Conservation (phyloP, 2,329 filamentous ascomycete genomes). For the Beauveria sp. region DNA sequence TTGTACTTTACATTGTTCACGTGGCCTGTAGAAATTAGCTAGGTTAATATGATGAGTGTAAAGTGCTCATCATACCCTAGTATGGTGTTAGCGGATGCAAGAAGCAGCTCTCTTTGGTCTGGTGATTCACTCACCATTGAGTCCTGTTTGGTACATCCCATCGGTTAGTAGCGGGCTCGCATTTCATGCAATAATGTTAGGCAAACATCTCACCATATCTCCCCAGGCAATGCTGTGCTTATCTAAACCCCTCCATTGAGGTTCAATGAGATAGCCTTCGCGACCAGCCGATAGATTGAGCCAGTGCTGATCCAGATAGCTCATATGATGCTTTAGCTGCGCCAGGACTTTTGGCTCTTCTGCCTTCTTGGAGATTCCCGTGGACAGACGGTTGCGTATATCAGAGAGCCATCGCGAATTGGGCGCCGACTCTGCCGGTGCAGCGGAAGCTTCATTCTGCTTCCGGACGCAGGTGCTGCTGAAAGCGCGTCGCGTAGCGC, state of each 20-base stretch:
- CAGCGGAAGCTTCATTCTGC: background rate
- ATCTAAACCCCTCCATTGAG: slow-evolving; percentile 51
- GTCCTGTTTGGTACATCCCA: slow-evolving; percentile 27
- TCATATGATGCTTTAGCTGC: slow-evolving; percentile 13
- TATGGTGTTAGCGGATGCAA: background rate
- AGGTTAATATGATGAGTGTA: too few species aligned
- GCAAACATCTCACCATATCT: slow-evolving; percentile 56
- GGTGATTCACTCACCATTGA: slow-evolving; percentile 39
- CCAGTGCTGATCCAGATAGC: slow-evolving; percentile 46
- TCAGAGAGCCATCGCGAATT: slow-evolving; percentile 22
- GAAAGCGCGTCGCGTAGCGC: background rate
- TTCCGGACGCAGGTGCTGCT: background rate
- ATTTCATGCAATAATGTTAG: background rate
- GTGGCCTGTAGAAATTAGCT: slow-evolving; percentile 36
- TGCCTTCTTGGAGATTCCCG: slow-evolving; percentile 4
- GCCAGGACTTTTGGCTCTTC: background rate
- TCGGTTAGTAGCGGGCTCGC: background rate
- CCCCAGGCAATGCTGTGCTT: slow-evolving; percentile 70
- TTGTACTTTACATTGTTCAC: slow-evolving; percentile 84
- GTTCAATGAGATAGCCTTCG: slow-evolving; percentile 64
- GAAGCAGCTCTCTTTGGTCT: background rate
- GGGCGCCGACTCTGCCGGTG: slow-evolving; percentile 3
- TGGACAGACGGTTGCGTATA: slow-evolving; percentile 17
- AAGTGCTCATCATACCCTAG: background rate
- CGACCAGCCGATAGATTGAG: slow-evolving; percentile 62